Evolutionary conservation across 1,139 yeast genomes (phyloP).

Genomic region (Candida frijolesensis): DNA sequence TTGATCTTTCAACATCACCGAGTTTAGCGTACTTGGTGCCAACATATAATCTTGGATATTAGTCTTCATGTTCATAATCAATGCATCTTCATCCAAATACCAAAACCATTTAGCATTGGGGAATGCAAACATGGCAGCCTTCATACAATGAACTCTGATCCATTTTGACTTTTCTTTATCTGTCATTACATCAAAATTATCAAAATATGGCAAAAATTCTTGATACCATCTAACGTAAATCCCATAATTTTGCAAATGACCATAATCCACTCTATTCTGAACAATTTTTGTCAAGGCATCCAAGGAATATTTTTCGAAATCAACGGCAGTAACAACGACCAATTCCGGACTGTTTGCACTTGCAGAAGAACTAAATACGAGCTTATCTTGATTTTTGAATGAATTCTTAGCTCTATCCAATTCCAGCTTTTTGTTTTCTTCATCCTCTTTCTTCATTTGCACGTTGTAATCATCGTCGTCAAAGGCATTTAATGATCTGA

Average conservation of each 20-base stretch:
- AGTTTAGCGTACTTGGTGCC: slow-evolving; percentile 55
- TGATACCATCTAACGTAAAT: slow-evolving; percentile 80
- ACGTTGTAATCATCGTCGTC: slow-evolving; percentile 47
- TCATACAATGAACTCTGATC: slow-evolving; percentile 59
- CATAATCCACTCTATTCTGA: slow-evolving; percentile 82
- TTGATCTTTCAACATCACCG: slow-evolving; percentile 62
- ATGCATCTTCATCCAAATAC: slow-evolving; percentile 76
- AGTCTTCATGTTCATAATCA: slow-evolving; percentile 66
- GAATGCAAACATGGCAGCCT: slow-evolving; percentile 87
- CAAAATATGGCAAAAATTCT: slow-evolving; percentile 68
- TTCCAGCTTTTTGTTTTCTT: slow-evolving; percentile 39
- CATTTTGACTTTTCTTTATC: slow-evolving; percentile 48
- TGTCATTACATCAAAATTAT: slow-evolving; percentile 42
- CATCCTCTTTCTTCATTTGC: slow-evolving; percentile 41
- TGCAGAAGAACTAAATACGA: slow-evolving; percentile 49
- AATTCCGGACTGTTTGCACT: slow-evolving; percentile 58
- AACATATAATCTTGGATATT: slow-evolving; percentile 61
- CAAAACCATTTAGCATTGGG: slow-evolving; percentile 84
- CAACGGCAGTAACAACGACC: slow-evolving; percentile 79
- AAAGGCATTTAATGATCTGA: slow-evolving; percentile 43
- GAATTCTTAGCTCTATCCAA: slow-evolving; percentile 52
- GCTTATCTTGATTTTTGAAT: slow-evolving; percentile 67
- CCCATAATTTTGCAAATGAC: slow-evolving; percentile 73
- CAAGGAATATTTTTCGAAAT: slow-evolving; percentile 66
- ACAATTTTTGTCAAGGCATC: slow-evolving; percentile 65